phyloP scores from a whole-genome alignment of 1,284 basidiomycete species.

The Tylopilus sp. region DNA sequence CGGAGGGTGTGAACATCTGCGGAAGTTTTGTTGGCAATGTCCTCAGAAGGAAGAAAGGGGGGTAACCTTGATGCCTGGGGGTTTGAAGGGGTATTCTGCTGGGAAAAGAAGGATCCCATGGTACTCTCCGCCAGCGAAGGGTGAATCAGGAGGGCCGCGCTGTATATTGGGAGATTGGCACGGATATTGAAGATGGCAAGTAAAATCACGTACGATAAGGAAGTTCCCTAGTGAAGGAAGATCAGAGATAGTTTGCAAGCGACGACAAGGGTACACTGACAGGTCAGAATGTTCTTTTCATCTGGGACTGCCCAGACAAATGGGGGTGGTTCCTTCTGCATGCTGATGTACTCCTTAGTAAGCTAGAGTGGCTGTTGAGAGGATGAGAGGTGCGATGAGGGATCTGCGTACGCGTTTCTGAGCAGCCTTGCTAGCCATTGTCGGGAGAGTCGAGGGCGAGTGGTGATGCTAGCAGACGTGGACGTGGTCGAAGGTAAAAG shows the following conservation, averaged over 20 bases:
- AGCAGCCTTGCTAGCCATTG: slow-evolving; percentile 79
- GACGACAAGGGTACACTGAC: slow-evolving; percentile 43
- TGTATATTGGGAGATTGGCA: slow-evolving; percentile 31
- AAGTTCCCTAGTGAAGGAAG: slow-evolving; percentile 67
- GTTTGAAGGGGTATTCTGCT: slow-evolving; percentile 90
- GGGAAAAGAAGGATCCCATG: slow-evolving; percentile 88
- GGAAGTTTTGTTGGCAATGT: slow-evolving; percentile 11
- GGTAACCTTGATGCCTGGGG: slow-evolving; percentile 89
- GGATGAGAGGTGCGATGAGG: rapidly evolving
- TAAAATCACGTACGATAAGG: slow-evolving; percentile 62
- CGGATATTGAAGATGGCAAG: not conserved
- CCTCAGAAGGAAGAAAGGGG: not conserved
- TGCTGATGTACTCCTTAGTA: slow-evolving; percentile 83
- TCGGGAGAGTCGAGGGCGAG: not conserved
- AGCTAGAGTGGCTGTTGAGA: slow-evolving; percentile 45
- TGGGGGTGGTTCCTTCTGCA: slow-evolving; percentile 91
- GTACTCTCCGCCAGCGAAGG: slow-evolving; percentile 90
- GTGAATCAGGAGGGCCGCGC: slow-evolving; percentile 90
- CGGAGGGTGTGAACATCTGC: slow-evolving; percentile 90
- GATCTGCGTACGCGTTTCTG: slow-evolving; percentile 65
- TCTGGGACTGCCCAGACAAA: slow-evolving; percentile 92
- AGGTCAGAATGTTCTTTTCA: slow-evolving; percentile 91
- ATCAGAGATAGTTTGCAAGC: slow-evolving; percentile 4
- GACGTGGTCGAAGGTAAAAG: slow-evolving; percentile 24
- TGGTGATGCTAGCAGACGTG: slow-evolving; percentile 9